Conservation (phyloP, 2,329 filamentous ascomycete genomes). For the Gaeumannomyces tritici region DNA sequence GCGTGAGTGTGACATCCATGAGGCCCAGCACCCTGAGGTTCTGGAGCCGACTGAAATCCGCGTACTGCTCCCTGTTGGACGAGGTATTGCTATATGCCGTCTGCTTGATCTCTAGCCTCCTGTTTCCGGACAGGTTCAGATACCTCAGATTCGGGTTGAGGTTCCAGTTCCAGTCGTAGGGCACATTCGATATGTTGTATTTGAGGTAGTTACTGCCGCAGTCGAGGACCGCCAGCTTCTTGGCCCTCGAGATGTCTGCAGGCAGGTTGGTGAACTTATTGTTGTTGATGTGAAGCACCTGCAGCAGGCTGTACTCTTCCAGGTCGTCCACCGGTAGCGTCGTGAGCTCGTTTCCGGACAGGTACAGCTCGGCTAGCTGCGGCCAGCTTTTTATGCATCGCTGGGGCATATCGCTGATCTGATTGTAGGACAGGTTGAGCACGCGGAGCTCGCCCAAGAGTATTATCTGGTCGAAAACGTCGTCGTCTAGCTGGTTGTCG, state of each 20-base stretch:
- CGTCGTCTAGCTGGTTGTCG: conserved; percentile 89
- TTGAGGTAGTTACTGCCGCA: conserved; percentile 92
- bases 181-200: conserved; percentile 98
- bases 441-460: conserved; percentile 75
- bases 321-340: conserved; percentile 88
- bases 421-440: conserved; percentile 91
- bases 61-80: conserved; percentile 60
- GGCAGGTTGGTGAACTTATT: conserved; percentile 97
- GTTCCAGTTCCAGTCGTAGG: conserved; percentile 99
- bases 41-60: conserved; percentile 77
- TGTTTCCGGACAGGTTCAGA: conserved; percentile 94
- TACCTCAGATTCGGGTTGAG: conserved; percentile 93
- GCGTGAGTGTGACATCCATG: conserved; percentile 96
- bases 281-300: conserved; percentile 88
- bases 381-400: conserved; percentile 84
- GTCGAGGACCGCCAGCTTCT: conserved; percentile 84
- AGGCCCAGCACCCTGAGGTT: conserved; percentile 83
- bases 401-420: conserved; percentile 84
- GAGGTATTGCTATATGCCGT: conserved; percentile 43
- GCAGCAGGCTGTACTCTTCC: conserved; percentile 78
- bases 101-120: conserved; percentile 81
- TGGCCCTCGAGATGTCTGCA: conserved; percentile 88
- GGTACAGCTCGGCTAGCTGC: conserved; percentile 80
- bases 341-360: conserved; percentile 91
- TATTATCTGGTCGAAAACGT: conserved; percentile 86